A percentile compares a stretch with the other conserved stretches of the same genome.
Conservation (phyloP, 768 basidiomycete genomes). For the Coprinellus aureogranulatus region DNA sequence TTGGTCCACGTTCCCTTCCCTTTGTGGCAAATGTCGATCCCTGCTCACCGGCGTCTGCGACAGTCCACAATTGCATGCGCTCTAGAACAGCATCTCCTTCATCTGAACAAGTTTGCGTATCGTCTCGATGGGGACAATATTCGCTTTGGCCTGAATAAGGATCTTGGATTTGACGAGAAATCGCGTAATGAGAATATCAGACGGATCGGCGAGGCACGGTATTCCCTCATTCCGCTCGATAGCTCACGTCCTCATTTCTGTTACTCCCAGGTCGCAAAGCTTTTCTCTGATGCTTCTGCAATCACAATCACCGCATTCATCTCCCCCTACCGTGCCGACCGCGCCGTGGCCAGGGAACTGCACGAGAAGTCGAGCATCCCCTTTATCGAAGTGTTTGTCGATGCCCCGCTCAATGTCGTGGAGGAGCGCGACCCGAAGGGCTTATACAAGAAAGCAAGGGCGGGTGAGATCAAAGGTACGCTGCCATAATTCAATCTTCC, state of each 20-base stretch:
- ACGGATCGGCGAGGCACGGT: slow-evolving; percentile 85
- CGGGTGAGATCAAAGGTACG: slow-evolving; percentile 92
- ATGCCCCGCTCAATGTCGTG: slow-evolving; percentile 84
- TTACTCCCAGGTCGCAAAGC: slow-evolving; percentile 78
- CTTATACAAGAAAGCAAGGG: slow-evolving; percentile 92
- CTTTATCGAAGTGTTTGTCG: slow-evolving; percentile 93
- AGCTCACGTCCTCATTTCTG: background rate
- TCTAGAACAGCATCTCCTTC: slow-evolving; percentile 91
- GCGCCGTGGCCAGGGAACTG: slow-evolving; percentile 75
- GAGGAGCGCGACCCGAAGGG: slow-evolving; percentile 97
- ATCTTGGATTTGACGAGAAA: slow-evolving; percentile 89
- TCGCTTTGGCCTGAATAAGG: slow-evolving; percentile 94
- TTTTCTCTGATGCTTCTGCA: slow-evolving; percentile 87
- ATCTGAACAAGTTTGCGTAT: slow-evolving; percentile 81
- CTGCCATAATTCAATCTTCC: no score
- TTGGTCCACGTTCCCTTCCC: slow-evolving; percentile 25
- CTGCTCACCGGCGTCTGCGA: background rate
- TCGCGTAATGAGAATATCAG: slow-evolving; percentile 96
- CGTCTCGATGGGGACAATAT: slow-evolving; percentile 96
- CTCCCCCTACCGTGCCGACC: slow-evolving; percentile 92
- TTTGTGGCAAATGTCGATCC: background rate
- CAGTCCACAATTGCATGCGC: slow-evolving; percentile 98
- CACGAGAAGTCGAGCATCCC: slow-evolving; percentile 71
- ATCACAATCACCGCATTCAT: slow-evolving; percentile 95
- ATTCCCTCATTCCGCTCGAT: background rate